Evolutionary conservation across 331 rosid genomes (phyloP), one percentile per base, ranked within the genome.

Genomic region (Rosa hybrid): DNA sequence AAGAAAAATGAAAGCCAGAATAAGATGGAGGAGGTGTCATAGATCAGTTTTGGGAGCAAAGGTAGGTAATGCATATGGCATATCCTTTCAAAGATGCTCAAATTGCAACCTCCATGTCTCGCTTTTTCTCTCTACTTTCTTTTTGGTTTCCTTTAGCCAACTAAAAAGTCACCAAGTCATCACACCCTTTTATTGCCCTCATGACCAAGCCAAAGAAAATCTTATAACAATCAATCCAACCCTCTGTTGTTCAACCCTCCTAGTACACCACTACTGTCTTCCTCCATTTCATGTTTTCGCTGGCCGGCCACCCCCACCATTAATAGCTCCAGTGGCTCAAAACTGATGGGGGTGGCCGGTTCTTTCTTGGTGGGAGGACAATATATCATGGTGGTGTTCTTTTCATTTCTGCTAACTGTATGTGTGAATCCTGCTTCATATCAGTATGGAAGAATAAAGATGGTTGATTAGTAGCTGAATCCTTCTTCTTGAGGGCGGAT

Each of bases 1-100:
- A 80, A 77, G 76, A 64, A 81, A 77, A 44, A 80, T 77, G 25
- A 17, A 23, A 49, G 67, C 71, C 11, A 46, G 46, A 51, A 70
- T 23, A 76, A 74, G 75, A 82, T 57, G 83, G 83, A 68, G 42
- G 68, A 39, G 69, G 59, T 82, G 79, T 84, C 84, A 81, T 78
- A 80, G 64, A 82, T 78, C 86, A 82, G 46, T 82, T 74, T 85
- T 68, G 89, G 87, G 88, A 51, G 85, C 48, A 67, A 21, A 71
- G 74, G 56, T 21, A 77, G 12, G 57, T 12, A 38, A 71, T 64
- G 70, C 70, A 64, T 64, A 83, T 82, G 90, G 98, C 84, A 95
- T 95, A 95, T 95, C 80, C 97, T 64, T 27, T 83, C 90, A 93
- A 91, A 95, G 99, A 95, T 95, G 86, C 99, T 77, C 71, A 69